Percentiles rank a stretch among this genome's conserved stretches.
Conservation (phyloP, 768 basidiomycete species). For the Phlebiopsis gigantea region DNA sequence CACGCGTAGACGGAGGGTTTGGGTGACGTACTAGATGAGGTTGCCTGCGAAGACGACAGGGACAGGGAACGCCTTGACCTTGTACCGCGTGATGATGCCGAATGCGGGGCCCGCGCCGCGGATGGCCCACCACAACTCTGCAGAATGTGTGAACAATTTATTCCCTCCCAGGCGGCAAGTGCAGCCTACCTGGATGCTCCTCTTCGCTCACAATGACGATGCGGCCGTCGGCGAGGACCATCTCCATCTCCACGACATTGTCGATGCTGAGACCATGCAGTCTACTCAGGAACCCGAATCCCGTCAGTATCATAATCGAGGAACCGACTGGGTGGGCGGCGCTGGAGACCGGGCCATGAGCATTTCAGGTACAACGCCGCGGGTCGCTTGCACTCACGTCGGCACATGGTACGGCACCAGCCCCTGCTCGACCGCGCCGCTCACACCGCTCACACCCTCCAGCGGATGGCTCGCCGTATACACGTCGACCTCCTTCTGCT, state of each 20-base stretch:
- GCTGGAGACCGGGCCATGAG: slow-evolving; percentile 29
- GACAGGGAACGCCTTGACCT: slow-evolving; percentile 82
- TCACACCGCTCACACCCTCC: slow-evolving; percentile 37
- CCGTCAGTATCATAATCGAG: slow-evolving; percentile 77
- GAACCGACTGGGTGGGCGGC: slow-evolving; percentile 78
- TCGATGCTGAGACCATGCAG: slow-evolving; percentile 85
- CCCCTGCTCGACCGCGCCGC: slow-evolving; percentile 43
- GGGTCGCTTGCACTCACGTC: slow-evolving; percentile 43
- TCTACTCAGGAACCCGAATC: slow-evolving; percentile 85
- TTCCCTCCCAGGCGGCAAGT: neutral
- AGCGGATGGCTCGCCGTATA: slow-evolving; percentile 67
- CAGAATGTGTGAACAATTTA: neutral
- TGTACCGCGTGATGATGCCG: slow-evolving; percentile 86
- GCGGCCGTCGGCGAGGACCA: slow-evolving; percentile 87
- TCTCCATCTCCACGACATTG: slow-evolving; percentile 86
- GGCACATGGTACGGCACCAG: slow-evolving; percentile 77
- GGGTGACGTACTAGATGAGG: slow-evolving; percentile 70
- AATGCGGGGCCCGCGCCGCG: slow-evolving; percentile 80
- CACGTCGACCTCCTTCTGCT: slow-evolving; percentile 79
- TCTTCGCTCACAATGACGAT: slow-evolving; percentile 73
- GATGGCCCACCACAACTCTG: slow-evolving; percentile 86
- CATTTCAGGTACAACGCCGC: neutral
- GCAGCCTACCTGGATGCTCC: slow-evolving; percentile 40
- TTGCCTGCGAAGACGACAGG: slow-evolving; percentile 92
- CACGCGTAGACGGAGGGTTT: too few relatives aligned